These are phyloP conservation scores for Glebionis coronaria DNA, from an alignment of 129 eudicot genomes.

Conservation along the genomic window DNA sequence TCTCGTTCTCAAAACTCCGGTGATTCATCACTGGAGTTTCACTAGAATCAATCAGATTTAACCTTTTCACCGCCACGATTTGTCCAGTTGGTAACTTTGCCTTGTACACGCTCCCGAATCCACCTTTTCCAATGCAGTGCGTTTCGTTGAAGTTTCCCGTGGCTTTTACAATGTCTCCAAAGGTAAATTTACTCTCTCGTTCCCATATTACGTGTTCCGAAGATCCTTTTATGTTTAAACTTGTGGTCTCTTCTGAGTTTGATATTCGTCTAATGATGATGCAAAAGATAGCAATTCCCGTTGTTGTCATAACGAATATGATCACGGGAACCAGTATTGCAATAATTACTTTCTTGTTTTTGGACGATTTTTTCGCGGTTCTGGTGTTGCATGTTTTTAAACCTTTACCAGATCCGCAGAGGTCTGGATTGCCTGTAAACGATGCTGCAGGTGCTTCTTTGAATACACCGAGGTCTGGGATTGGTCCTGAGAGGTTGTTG, in stretches of 20 bases:
- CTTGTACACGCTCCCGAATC: slow-evolving; percentile 78
- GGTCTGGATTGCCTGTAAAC: slow-evolving; percentile 46
- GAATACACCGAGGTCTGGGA: slow-evolving; percentile 41
- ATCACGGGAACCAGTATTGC: slow-evolving; percentile 42
- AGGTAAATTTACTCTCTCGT: slow-evolving; percentile 50
- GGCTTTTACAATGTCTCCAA: slow-evolving; percentile 69
- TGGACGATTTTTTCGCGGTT: background rate
- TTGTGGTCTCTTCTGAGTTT: slow-evolving; percentile 31
- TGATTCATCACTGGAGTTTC: slow-evolving; percentile 41
- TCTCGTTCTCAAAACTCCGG: slow-evolving; percentile 76
- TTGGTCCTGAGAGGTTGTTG: slow-evolving; percentile 54
- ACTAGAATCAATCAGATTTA: slow-evolving; percentile 35
- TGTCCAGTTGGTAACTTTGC: slow-evolving; percentile 57
- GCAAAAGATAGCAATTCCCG: slow-evolving; percentile 23
- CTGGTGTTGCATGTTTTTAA: slow-evolving; percentile 33
- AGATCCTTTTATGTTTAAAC: slow-evolving; percentile 10
- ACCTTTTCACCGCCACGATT: slow-evolving; percentile 57
- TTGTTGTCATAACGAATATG: slow-evolving; percentile 36
- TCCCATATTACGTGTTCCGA: slow-evolving; percentile 61
- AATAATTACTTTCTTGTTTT: background rate
- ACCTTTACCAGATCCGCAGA: slow-evolving; percentile 61
- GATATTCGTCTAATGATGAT: slow-evolving; percentile 19
- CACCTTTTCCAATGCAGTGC: slow-evolving; percentile 84
- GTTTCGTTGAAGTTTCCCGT: slow-evolving; percentile 67
- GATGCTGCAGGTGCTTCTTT: slow-evolving; percentile 33